Evolutionary conservation across 768 basidiomycete species (phyloP).

Genomic region (Crepidotus variabilis): DNA sequence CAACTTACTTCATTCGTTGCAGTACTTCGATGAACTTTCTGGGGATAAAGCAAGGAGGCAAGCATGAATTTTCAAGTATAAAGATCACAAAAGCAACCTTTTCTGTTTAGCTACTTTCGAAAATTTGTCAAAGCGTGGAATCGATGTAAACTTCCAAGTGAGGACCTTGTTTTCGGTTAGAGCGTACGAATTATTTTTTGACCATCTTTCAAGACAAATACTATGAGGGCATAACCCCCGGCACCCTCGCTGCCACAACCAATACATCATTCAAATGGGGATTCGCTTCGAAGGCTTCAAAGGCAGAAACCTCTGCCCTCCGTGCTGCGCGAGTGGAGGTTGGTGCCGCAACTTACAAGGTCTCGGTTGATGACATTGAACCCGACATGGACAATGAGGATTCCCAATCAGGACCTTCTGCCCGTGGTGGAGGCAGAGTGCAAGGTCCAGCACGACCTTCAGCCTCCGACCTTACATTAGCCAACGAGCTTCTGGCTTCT

Average conservation of each 20-base stretch:
- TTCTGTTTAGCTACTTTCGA: constrained; percentile 68
- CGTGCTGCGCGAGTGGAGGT: constrained; percentile 59
- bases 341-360: constrained; percentile 34
- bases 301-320: constrained; percentile 57
- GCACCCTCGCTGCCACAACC: constrained; percentile 51
- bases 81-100: constrained; percentile 26
- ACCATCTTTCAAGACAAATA: constrained; percentile 19
- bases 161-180: constrained; percentile 6
- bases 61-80: constrained; percentile 16
- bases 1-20: not conserved
- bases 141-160: constrained; percentile 67
- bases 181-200: too few species aligned
- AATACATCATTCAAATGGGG: constrained; percentile 89
- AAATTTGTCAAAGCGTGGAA: constrained; percentile 95
- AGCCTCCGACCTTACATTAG: constrained; percentile 63
- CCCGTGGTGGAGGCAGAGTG: constrained; percentile 18
- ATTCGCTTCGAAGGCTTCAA: constrained; percentile 65
- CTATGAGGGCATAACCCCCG: constrained; percentile 56
- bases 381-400: not conserved
- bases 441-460: constrained; percentile 70
- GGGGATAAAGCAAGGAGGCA: constrained; percentile 79
- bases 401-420: not conserved
- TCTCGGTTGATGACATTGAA: not conserved
- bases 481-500: constrained; percentile 60
- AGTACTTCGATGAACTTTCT: constrained; percentile 87